Evolutionary conservation across 352 stramenopile species (phyloP).

Genomic region (Phytophthora pluvialis): DNA sequence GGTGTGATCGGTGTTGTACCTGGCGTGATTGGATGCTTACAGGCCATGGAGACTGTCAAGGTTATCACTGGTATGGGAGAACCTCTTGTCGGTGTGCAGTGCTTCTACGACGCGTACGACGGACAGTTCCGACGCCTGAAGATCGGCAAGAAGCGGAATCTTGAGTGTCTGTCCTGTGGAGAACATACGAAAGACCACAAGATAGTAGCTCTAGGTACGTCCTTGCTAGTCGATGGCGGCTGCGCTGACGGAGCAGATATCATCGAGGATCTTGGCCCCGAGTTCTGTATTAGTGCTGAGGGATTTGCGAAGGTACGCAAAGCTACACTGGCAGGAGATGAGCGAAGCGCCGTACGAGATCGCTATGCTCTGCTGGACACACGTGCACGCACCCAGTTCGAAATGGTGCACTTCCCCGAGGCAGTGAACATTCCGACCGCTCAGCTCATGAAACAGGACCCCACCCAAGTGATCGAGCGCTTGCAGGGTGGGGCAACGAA

Average conservation of each 20-base stretch:
- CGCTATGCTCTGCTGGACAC: slow-evolving; percentile 72
- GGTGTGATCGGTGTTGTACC: slow-evolving; percentile 96
- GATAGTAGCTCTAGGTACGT: slow-evolving; percentile 6
- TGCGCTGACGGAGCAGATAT: slow-evolving; percentile 6
- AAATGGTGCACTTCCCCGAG: slow-evolving; percentile 80
- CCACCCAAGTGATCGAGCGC: slow-evolving; percentile 15
- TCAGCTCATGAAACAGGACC: slow-evolving; percentile 45
- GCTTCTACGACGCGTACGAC: slow-evolving; percentile 84
- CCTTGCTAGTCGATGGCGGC: slow-evolving; percentile 24
- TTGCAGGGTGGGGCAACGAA: slow-evolving; percentile 17
- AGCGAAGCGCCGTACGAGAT: not conserved
- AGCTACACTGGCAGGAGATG: not conserved
- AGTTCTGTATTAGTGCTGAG: slow-evolving; percentile 44
- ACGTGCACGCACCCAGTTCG: slow-evolving; percentile 59
- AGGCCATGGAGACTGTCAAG: slow-evolving; percentile 95
- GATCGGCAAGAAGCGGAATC: slow-evolving; percentile 46
- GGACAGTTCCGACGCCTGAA: slow-evolving; percentile 72
- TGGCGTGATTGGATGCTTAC: slow-evolving; percentile 93
- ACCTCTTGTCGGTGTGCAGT: slow-evolving; percentile 66
- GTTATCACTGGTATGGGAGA: slow-evolving; percentile 77
- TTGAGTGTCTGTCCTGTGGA: slow-evolving; percentile 50
- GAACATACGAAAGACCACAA: not conserved
- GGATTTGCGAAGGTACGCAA: slow-evolving; percentile 50
- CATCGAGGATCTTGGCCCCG: slow-evolving; percentile 24
- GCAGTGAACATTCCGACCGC: slow-evolving; percentile 71